Conservation (phyloP, 306 rosid species). For the Carpinus fangiana region DNA sequence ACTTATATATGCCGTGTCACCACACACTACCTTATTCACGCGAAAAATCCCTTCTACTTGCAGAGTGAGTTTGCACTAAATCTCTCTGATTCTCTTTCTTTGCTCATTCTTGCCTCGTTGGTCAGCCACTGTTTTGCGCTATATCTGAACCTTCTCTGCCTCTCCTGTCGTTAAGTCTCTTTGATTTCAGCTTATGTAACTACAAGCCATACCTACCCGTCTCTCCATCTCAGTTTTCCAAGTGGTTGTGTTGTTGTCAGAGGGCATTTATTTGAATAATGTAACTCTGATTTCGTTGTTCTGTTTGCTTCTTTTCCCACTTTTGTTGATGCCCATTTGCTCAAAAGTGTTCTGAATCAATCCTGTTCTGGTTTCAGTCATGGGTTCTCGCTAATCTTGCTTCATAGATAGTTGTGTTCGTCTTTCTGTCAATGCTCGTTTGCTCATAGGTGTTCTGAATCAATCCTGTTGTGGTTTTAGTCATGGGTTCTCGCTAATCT, state of each 20-base stretch:
- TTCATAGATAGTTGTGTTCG: constrained; percentile 8
- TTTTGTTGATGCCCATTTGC: constrained; percentile 46
- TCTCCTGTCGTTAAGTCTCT: not conserved
- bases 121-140: constrained; percentile 22
- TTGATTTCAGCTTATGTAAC: constrained; percentile 56
- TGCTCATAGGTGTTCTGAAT: constrained; percentile 35
- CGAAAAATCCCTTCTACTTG: constrained; percentile 28
- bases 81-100: constrained; percentile 33
- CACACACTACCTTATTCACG: constrained; percentile 44
- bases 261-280: constrained; percentile 40
- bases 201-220: constrained; percentile 33
- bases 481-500: constrained; percentile 75
- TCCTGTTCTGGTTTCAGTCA: constrained; percentile 33
- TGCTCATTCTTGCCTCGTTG: constrained; percentile 26
- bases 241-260: constrained; percentile 5
- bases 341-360: constrained; percentile 45
- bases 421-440: constrained; percentile 46
- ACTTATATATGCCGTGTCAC: constrained; percentile 39
- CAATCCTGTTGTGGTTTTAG: constrained; percentile 29
- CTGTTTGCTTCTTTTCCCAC: constrained; percentile 23
- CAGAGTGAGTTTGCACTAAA: constrained; percentile 24
- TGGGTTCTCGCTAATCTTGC: constrained; percentile 73
- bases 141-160: constrained; percentile 30
- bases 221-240: constrained; percentile 24
- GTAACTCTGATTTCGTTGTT: constrained; percentile 50